Evolutionary conservation across 2,329 filamentous ascomycete species (phyloP).

Genomic region (Arachnomyces sp.): DNA sequence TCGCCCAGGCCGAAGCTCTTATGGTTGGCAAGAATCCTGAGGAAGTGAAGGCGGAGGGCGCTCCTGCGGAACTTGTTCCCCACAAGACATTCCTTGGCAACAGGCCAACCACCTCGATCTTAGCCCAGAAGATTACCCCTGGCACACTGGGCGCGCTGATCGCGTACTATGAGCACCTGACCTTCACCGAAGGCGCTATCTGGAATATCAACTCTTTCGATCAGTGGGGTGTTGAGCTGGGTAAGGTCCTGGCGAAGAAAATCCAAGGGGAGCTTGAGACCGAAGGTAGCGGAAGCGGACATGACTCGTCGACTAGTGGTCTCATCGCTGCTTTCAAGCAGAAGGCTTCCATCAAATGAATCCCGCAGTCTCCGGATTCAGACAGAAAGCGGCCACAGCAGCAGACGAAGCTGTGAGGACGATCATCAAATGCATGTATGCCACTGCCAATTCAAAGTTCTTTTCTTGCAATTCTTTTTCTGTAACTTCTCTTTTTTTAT

Average conservation of each 20-base stretch:
- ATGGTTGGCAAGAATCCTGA: constrained; percentile 48
- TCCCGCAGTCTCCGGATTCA: too few relatives aligned
- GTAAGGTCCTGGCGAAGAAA: constrained; percentile 92
- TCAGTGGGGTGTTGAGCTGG: constrained; percentile 98
- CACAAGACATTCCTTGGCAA: constrained; percentile 99
- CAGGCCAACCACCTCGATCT: constrained; percentile 89
- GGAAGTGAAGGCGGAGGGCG: constrained; percentile 41
- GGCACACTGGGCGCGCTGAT: constrained; percentile 90
- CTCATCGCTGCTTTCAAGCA: constrained; percentile 91
- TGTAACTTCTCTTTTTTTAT: too few relatives aligned
- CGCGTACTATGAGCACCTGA: constrained; percentile 97
- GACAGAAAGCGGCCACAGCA: too few relatives aligned
- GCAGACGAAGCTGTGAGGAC: too few relatives aligned
- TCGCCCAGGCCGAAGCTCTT: constrained; percentile 43
- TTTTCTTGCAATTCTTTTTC: too few relatives aligned
- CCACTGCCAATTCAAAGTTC: too few relatives aligned
- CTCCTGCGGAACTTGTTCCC: constrained; percentile 58
- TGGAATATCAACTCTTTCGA: constrained; percentile 99
- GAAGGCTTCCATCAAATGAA: constrained; percentile 38
- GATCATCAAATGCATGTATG: too few relatives aligned
- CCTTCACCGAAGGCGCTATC: constrained; percentile 92
- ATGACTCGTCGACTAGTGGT: constrained; percentile 82
- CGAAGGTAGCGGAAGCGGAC: constrained; percentile 61
- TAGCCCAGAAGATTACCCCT: constrained; percentile 89
- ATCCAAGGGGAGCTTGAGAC: constrained; percentile 76